Conservation (phyloP, 2,329 filamentous ascomycete species). For the Pseudogymnoascus sp. region DNA sequence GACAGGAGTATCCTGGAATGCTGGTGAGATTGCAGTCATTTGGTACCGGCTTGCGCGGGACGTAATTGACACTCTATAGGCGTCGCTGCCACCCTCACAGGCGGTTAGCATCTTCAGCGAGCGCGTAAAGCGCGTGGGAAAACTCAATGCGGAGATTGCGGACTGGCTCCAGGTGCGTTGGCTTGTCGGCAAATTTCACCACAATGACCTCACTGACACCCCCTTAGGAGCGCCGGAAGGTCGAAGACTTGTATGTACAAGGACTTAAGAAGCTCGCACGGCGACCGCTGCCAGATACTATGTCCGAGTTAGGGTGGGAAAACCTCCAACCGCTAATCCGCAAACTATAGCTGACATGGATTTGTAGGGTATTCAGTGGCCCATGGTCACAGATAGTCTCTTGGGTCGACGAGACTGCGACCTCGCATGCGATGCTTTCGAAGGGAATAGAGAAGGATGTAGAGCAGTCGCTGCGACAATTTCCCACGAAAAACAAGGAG, state of each 20-base stretch:
- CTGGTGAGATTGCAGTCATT: slow-evolving; percentile 58
- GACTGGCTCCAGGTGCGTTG: slow-evolving; percentile 83
- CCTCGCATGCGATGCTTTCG: slow-evolving; percentile 74
- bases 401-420: slow-evolving; percentile 71
- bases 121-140: slow-evolving; percentile 77
- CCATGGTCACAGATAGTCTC: slow-evolving; percentile 85
- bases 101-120: slow-evolving; percentile 77
- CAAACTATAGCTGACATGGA: slow-evolving; percentile 18
- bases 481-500: slow-evolving; percentile 61
- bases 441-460: slow-evolving; percentile 81
- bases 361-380: slow-evolving; percentile 69
- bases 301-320: slow-evolving; percentile 77
- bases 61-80: slow-evolving; percentile 42
- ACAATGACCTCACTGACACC: slow-evolving; percentile 19
- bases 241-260: slow-evolving; percentile 84
- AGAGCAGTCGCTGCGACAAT: slow-evolving; percentile 72
- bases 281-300: slow-evolving; percentile 64
- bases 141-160: slow-evolving; percentile 82
- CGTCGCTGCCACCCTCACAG: slow-evolving; percentile 69
- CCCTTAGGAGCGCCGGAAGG: slow-evolving; percentile 74
- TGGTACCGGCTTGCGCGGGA: slow-evolving; percentile 15
- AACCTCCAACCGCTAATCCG: slow-evolving; percentile 7
- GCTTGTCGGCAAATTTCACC: neutral
- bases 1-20: slow-evolving; percentile 88
- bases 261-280: slow-evolving; percentile 73